These are phyloP conservation scores for Serendipita sp. DNA, from an alignment of 768 basidiomycete species.

Conservation along the genomic window DNA sequence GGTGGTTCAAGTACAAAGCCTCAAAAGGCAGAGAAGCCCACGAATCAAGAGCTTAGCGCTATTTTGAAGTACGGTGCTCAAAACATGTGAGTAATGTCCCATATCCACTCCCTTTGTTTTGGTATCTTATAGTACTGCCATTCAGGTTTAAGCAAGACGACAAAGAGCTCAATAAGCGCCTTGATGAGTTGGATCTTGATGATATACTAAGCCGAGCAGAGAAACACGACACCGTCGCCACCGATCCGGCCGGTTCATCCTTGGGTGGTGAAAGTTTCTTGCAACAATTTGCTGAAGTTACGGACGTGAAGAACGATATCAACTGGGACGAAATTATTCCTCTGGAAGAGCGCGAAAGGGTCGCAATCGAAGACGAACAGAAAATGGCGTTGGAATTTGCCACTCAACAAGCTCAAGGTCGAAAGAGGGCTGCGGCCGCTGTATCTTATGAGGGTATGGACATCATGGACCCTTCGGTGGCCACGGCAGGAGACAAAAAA, in stretches of 20 bases:
- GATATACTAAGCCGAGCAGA: slow-evolving; percentile 95
- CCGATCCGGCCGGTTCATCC: slow-evolving; percentile 67
- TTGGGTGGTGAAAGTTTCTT: slow-evolving; percentile 97
- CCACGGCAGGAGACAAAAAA: slow-evolving; percentile 45
- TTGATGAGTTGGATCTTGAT: slow-evolving; percentile 98
- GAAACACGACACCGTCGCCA: slow-evolving; percentile 85
- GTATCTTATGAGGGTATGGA: slow-evolving; percentile 93
- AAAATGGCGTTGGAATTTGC: slow-evolving; percentile 54
- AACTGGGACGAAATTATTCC: slow-evolving; percentile 99
- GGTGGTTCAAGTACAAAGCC: slow-evolving; percentile 42
- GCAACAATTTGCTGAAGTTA: slow-evolving; percentile 85
- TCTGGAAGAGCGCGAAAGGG: slow-evolving; percentile 69
- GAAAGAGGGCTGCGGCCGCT: slow-evolving; percentile 73
- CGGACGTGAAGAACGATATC: slow-evolving; percentile 97
- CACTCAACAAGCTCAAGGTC: slow-evolving; percentile 40
- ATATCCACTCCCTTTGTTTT: not conserved
- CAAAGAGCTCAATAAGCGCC: slow-evolving; percentile 77
- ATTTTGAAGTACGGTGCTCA: slow-evolving; percentile 98
- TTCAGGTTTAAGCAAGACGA: slow-evolving; percentile 94
- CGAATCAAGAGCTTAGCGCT: slow-evolving; percentile 91
- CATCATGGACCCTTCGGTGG: slow-evolving; percentile 44
- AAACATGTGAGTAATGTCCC: slow-evolving; percentile 51
- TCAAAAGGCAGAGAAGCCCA: slow-evolving; percentile 65
- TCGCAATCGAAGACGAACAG: slow-evolving; percentile 67
- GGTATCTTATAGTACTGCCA: not conserved